These are phyloP conservation scores for Termitomyces sp. DNA, from an alignment of 768 basidiomycete species.

Conservation along the genomic window DNA sequence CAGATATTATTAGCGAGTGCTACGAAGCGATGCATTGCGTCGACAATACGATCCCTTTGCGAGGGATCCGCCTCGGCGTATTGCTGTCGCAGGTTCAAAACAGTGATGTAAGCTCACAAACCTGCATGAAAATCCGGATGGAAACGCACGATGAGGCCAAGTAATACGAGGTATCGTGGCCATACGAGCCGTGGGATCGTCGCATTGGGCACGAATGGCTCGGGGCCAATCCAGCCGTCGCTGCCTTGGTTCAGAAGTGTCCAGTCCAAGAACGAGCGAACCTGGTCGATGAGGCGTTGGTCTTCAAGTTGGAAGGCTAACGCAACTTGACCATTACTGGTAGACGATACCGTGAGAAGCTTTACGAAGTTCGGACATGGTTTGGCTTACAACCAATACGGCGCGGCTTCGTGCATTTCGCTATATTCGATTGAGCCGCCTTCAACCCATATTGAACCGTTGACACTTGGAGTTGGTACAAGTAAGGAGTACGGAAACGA, in stretches of 20 bases:
- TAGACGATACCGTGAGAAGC: background rate
- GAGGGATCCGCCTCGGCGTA: conserved; percentile 36
- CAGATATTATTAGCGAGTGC: conserved; percentile 29
- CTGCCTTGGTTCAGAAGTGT: conserved; percentile 28
- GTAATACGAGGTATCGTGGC: conserved; percentile 35
- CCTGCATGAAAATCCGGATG: background rate
- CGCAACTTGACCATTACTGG: conserved; percentile 35
- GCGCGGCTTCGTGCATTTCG: conserved; percentile 37
- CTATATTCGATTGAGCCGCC: conserved; percentile 38
- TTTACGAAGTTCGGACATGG: background rate
- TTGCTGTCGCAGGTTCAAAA: conserved; percentile 22
- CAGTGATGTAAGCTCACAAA: background rate
- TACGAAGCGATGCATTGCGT: conserved; percentile 32
- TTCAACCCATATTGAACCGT: conserved; percentile 38
- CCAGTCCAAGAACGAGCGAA: conserved; percentile 32
- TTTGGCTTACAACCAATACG: conserved; percentile 36
- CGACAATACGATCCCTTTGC: conserved; percentile 29
- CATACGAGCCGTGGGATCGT: conserved; percentile 32
- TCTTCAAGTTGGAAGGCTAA: conserved; percentile 36
- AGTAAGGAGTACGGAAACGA: background rate
- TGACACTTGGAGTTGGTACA: conserved; percentile 21
- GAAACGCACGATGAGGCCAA: conserved; percentile 31
- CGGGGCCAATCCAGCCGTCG: conserved; percentile 40
- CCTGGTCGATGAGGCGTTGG: conserved; percentile 30
- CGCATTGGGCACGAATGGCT: conserved; percentile 29